phyloP scores from a whole-genome alignment of 805 yeast genomes.

The Wickerhamomyces canadensis region DNA sequence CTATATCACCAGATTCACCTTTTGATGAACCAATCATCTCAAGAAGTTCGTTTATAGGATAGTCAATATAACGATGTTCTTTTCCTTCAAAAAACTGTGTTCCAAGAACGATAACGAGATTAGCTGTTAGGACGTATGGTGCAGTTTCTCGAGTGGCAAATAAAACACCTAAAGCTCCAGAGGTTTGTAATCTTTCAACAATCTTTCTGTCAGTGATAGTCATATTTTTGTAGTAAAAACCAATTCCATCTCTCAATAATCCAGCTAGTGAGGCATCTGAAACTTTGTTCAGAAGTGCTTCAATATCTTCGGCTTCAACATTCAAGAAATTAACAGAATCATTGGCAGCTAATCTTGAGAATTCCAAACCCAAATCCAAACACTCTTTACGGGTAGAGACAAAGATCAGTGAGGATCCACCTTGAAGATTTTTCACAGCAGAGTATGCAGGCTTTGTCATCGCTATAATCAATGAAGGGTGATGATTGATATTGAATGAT shows the following conservation, averaged over 20 bases:
- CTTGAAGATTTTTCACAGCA: conserved; percentile 30
- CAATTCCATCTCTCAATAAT: conserved; percentile 56
- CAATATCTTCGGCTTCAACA: conserved; percentile 33
- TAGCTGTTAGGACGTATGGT: conserved; percentile 43
- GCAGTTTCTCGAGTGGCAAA: conserved; percentile 58
- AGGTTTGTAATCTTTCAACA: conserved; percentile 46
- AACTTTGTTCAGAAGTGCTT: conserved; percentile 37
- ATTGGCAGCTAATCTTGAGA: conserved; percentile 32
- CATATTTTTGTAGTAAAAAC: conserved; percentile 58
- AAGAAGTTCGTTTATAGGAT: conserved; percentile 54
- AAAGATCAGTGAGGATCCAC: conserved; percentile 43
- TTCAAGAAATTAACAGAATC: conserved; percentile 36
- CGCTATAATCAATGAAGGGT: conserved; percentile 46
- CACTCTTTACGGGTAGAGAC: conserved; percentile 51
- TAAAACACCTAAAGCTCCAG: conserved; percentile 50
- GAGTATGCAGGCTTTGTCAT: conserved; percentile 46
- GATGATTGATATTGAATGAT: conserved; percentile 39
- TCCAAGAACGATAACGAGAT: conserved; percentile 57
- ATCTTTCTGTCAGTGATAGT: conserved; percentile 42
- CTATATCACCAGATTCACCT: conserved; percentile 25
- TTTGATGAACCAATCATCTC: conserved; percentile 57
- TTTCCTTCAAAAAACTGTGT: conserved; percentile 68
- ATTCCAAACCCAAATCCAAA: conserved; percentile 43
- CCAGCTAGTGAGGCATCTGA: conserved; percentile 40
- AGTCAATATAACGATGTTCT: conserved; percentile 67